A percentile compares a stretch with the other conserved stretches of the same genome.
Evolutionary conservation across 495 filamentous ascomycete genomes (phyloP).

Genomic region (Penicillium steckii): DNA sequence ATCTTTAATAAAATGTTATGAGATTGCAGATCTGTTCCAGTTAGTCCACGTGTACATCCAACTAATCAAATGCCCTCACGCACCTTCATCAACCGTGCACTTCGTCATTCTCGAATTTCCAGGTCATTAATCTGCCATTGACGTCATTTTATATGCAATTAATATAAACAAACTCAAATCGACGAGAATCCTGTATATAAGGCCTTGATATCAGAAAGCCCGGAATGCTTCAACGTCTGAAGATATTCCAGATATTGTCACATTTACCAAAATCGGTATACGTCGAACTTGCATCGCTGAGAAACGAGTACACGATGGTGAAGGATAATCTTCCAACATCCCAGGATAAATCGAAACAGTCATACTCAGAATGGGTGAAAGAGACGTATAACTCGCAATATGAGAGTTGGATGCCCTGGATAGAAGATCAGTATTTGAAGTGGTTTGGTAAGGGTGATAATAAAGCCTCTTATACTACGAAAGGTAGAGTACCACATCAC

Average conservation of each 20-base stretch:
- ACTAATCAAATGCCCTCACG: too few relatives aligned
- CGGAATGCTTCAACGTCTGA: too few relatives aligned
- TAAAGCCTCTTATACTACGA: slow-evolving; percentile 63
- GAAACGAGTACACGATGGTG: not conserved
- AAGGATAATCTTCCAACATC: not conserved
- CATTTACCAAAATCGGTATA: too few relatives aligned
- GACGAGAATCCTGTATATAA: not conserved
- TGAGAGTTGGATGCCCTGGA: slow-evolving; percentile 72
- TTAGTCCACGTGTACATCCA: too few relatives aligned
- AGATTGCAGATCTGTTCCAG: too few relatives aligned
- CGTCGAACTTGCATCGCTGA: too few relatives aligned
- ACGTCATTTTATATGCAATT: slow-evolving; percentile 6
- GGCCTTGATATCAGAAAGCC: too few relatives aligned
- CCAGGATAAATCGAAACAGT: slow-evolving; percentile 20
- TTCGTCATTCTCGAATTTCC: too few relatives aligned
- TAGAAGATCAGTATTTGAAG: slow-evolving; percentile 66
- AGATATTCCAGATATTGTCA: too few relatives aligned
- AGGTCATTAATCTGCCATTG: slow-evolving; percentile 2
- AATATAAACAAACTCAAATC: slow-evolving; percentile 13
- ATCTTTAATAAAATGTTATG: too few relatives aligned
- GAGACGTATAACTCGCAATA: slow-evolving; percentile 64
- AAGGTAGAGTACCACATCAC: slow-evolving; percentile 39
- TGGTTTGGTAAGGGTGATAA: slow-evolving; percentile 71
- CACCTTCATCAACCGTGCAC: too few relatives aligned
- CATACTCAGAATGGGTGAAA: slow-evolving; percentile 52